Base-by-base conservation (phyloP, 2,329 filamentous ascomycete species). In the Microsporum canis region DNA sequence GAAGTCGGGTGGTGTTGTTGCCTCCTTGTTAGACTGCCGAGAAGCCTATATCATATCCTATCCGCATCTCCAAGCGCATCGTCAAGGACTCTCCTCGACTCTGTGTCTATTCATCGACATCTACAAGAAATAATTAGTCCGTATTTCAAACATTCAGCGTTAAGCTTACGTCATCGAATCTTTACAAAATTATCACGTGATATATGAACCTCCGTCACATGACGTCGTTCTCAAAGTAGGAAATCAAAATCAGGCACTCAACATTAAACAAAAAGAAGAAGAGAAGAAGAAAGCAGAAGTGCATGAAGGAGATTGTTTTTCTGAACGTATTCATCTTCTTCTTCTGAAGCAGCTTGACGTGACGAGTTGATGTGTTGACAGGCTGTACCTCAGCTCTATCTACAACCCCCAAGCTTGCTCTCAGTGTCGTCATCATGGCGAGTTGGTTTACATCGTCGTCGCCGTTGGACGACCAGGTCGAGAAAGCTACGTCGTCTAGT, bases 391-490 rank as follows among this genome's bases (percentile, higher is more conserved):
- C 49, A 33, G 49, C 47, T 51, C 7, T 29, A 27, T 7, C 14
- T 12, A 12, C 47, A 31, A 29, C 49, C 33, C 49, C 49, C 39
- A 43, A 43, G n/a, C 39, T 43, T 43, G 14, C 12, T 31, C 29
- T n/a, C 49, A 53, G 49, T 34, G 31, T 53, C 67, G 79, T 76
- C 69, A 88, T 82, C 81, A 96, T 96, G 91, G 87, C 90, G 72
- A 91, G 91, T 81, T 99, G 92, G 92, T 97, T 95, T 73, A 89
- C 88, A 68, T 92, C 90, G 73, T 90, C 89, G 75, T 89, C 87
- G 71, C 90, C 91, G 77, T 82, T 99, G 76, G 94, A 99, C 76
- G 91, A 96, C 78, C 94, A 97, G 82, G 88, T 99, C 71, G 92
- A 96, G 74, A 89, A 88, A 75, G 94, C 94, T 59, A 99, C 94